phyloP scores from a whole-genome alignment of 2,329 filamentous ascomycete species.

The Aspergillus candidus region DNA sequence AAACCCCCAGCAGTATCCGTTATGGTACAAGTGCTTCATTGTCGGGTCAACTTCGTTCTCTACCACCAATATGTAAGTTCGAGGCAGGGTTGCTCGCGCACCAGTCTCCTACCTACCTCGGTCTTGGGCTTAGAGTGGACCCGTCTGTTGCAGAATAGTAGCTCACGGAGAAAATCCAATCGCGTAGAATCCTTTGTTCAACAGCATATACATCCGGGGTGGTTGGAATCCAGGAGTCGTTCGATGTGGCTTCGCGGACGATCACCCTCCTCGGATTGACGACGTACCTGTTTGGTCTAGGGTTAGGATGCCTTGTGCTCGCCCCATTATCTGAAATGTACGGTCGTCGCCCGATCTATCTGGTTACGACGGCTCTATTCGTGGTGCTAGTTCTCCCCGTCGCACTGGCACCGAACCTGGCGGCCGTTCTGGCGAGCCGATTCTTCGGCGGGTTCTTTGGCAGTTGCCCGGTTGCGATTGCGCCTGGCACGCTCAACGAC shows the following conservation, averaged over 20 bases:
- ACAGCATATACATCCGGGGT: conserved; percentile 66
- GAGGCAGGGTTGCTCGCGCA: background rate
- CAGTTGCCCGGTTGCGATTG: conserved; percentile 67
- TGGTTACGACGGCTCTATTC: conserved; percentile 56
- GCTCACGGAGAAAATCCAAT: background rate
- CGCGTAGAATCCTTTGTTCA: conserved; percentile 53
- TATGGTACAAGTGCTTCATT: conserved; percentile 17
- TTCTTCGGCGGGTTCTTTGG: conserved; percentile 48
- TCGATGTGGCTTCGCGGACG: conserved; percentile 50
- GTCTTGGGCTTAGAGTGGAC: too few species aligned
- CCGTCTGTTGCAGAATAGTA: too few species aligned
- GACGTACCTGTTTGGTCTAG: conserved; percentile 66
- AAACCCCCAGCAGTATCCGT: conserved; percentile 13
- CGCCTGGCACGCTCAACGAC: conserved; percentile 70
- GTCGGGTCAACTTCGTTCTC: conserved; percentile 15
- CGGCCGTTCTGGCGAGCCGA: conserved; percentile 12
- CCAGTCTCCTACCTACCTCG: background rate
- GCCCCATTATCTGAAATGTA: conserved; percentile 51
- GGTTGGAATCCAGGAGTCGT: conserved; percentile 59
- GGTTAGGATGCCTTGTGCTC: conserved; percentile 58
- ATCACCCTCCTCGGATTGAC: conserved; percentile 63
- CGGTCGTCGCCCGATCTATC: conserved; percentile 48
- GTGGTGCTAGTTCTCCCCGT: conserved; percentile 61
- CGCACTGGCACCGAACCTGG: conserved; percentile 47
- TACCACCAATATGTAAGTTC: conserved; percentile 13